Evolutionary conservation across 805 yeast genomes (phyloP).

Genomic region (Starmerella scarabaei): DNA sequence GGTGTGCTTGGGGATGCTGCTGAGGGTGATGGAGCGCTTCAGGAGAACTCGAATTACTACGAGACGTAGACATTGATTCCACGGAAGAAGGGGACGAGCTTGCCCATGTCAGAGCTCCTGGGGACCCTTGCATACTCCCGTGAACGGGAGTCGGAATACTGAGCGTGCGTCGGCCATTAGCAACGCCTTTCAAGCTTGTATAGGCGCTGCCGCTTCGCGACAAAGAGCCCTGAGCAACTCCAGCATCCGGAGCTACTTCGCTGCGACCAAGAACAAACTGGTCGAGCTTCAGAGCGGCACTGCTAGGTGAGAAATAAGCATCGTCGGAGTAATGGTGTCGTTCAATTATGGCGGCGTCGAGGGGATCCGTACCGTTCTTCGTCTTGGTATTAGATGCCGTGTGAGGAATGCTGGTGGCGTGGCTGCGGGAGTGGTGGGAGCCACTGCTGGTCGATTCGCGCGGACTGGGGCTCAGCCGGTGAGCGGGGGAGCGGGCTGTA

Average conservation of each 20-base stretch:
- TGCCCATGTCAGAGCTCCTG: constrained; percentile 15
- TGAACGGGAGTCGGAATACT: constrained; percentile 1
- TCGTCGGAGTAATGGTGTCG: constrained; percentile 4
- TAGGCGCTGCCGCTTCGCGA: constrained; percentile 13
- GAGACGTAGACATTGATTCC: background rate
- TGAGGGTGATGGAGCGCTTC: background rate
- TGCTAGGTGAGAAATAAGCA: constrained; percentile 1
- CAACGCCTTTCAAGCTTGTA: constrained; percentile 14
- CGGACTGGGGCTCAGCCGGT: no score
- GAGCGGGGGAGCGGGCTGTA: no score
- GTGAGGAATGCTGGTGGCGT: no score
- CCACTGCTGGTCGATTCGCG: no score
- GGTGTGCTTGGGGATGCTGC: no score
- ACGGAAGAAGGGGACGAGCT: constrained; percentile 5
- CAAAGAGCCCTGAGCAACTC: constrained; percentile 14
- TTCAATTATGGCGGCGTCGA: constrained; percentile 15
- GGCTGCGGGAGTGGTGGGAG: no score
- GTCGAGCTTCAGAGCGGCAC: constrained; percentile 16
- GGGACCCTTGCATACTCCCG: constrained; percentile 5
- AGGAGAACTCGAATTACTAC: no score
- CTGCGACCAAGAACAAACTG: constrained; percentile 16
- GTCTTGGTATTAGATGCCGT: no score
- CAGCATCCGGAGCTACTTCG: constrained; percentile 10
- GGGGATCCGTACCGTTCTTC: constrained; percentile 13
- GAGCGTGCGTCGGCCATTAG: background rate